Base-by-base conservation (phyloP, 2,329 filamentous ascomycete genomes). In the Ascochyta koolunga region DNA sequence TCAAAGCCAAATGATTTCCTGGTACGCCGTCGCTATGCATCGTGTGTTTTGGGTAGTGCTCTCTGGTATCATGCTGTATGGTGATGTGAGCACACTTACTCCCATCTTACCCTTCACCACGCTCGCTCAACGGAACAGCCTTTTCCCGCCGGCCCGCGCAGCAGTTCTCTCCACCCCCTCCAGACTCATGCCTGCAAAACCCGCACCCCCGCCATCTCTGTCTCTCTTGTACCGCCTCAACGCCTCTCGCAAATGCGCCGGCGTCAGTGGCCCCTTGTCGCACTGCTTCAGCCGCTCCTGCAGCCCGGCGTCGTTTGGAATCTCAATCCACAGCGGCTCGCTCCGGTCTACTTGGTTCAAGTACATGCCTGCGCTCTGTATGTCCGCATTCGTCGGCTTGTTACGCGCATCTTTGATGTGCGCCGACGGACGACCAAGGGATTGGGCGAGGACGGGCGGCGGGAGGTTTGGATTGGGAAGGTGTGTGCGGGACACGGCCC, bases 191-290 rank as follows among this genome's bases (percentile, higher is more conserved):
- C 79, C 80, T 33, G 77, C 77, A 57, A 81, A 80, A 1, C 80
- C 80, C 5, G 80, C 78, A 0, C 84, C 85, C 0, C 86, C 85
- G 29, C 87, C 86, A 65, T 88, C 87, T 4, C 83, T 78, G 21
- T 83, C 78, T 38, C 82, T 72, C 69, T 84, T 88, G 72, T 90
- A 89, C 42, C 89, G 80, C 50, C 89, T 80, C 70, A 89, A 79
- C 5, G 90, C 89, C 72, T 93, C 89, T 18, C 89, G 80, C 39
- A 93, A 73, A 72, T 93, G 89, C 56, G 91, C 89, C 0, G 90
- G 88, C 22, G 87, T 83, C 40, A 93, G 69, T 1, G 89, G 89
- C 4, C 80, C 80, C 50, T 78, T 75, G 58, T 80, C 76, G 42
- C 58, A 57, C 48, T 65, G 61, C 54, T 66, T 69, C 52, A 72